Percentiles rank a stretch among this genome's conserved stretches.
Conservation (phyloP, 768 basidiomycete genomes). For the Tylopilus intermedius region DNA sequence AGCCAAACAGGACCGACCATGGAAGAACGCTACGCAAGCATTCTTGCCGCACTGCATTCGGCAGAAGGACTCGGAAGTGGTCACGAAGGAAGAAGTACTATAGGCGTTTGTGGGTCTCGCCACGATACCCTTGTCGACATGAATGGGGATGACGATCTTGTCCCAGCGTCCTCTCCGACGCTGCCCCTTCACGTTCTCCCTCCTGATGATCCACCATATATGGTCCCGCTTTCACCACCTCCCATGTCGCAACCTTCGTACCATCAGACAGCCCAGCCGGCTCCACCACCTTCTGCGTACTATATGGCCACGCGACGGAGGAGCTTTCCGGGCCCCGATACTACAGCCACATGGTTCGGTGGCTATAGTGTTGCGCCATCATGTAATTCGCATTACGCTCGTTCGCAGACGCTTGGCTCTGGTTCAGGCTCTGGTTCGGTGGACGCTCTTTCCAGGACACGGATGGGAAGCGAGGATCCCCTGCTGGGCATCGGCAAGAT, state of each 20-base stretch:
- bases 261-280: slow-evolving; percentile 8
- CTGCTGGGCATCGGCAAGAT: slow-evolving; percentile 17
- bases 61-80: slow-evolving; percentile 10
- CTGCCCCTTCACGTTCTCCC: slow-evolving; percentile 16
- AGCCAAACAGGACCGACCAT: slow-evolving; percentile 1
- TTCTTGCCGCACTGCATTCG: slow-evolving; percentile 23
- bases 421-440: slow-evolving; percentile 24
- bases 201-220: slow-evolving; percentile 15
- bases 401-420: slow-evolving; percentile 28
- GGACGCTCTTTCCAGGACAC: slow-evolving; percentile 26
- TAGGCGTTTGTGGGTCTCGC: slow-evolving; percentile 25
- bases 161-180: slow-evolving; percentile 23
- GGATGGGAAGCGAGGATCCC: slow-evolving; percentile 29
- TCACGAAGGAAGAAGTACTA: slow-evolving; percentile 26
- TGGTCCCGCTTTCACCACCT: slow-evolving; percentile 24
- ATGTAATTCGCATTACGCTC: slow-evolving; percentile 23
- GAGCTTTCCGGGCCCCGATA: slow-evolving; percentile 28
- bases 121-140: slow-evolving; percentile 7
- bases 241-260: slow-evolving; percentile 7
- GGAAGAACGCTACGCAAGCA: slow-evolving; percentile 27
- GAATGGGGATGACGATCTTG: slow-evolving; percentile 7
- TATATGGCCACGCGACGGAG: slow-evolving; percentile 10
- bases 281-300: slow-evolving; percentile 28
- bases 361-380: slow-evolving; percentile 26
- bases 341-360: slow-evolving; percentile 20